Evolutionary conservation across 768 basidiomycete species (phyloP).

Genomic region (Pulveroboletus sp.): DNA sequence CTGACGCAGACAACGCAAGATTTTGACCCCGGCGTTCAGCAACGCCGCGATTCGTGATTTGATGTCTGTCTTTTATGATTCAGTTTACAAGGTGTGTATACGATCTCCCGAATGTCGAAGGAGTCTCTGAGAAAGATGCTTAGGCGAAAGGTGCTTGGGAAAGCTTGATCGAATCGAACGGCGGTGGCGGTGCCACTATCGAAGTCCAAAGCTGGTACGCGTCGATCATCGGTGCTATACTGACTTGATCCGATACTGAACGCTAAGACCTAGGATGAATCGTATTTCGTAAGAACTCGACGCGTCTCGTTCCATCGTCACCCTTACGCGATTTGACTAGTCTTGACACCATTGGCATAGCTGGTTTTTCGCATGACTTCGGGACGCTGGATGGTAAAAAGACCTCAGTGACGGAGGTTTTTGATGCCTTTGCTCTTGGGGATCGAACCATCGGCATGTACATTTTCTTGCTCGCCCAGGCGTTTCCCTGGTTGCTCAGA

Average conservation of each 20-base stretch:
- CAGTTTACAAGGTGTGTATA: slow-evolving; percentile 39
- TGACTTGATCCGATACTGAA: not conserved
- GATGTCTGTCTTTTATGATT: slow-evolving; percentile 38
- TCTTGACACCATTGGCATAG: slow-evolving; percentile 43
- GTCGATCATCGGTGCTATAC: not conserved
- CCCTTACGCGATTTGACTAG: slow-evolving; percentile 13
- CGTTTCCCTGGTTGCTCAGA: slow-evolving; percentile 30
- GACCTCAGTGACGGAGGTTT: slow-evolving; percentile 21
- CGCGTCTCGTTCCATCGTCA: not conserved
- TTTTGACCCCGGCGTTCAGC: slow-evolving; percentile 40
- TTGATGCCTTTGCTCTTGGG: slow-evolving; percentile 23
- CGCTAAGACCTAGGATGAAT: slow-evolving; percentile 37
- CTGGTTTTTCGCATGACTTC: slow-evolving; percentile 45
- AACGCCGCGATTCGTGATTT: slow-evolving; percentile 37
- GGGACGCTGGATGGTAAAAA: slow-evolving; percentile 37
- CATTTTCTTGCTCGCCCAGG: slow-evolving; percentile 24
- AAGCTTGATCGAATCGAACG: slow-evolving; percentile 19
- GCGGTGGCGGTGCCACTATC: slow-evolving; percentile 32
- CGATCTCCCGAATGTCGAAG: not conserved
- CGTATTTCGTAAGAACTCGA: slow-evolving; percentile 35
- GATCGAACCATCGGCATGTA: slow-evolving; percentile 4
- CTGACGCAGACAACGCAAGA: slow-evolving; percentile 32
- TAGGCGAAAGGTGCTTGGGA: slow-evolving; percentile 35
- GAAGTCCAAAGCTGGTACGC: slow-evolving; percentile 47
- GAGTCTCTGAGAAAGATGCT: not conserved